A percentile compares a stretch with the other conserved stretches of the same genome.
Evolutionary conservation across 176 grass and related monocot genomes (phyloP).

Genomic region (Eremochloa ophiuroides): DNA sequence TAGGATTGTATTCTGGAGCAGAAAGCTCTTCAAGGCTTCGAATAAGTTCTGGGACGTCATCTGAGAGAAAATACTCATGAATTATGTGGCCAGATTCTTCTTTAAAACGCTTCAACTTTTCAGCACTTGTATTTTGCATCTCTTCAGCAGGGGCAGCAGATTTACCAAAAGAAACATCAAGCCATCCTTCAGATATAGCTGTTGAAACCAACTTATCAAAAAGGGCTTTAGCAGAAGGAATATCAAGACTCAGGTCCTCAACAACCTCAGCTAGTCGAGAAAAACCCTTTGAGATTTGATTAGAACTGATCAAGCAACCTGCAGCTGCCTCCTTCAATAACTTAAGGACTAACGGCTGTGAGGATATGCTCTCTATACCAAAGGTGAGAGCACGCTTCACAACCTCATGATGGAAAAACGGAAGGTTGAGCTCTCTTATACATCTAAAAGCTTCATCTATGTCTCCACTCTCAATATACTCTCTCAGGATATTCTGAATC

Average conservation of each 20-base stretch:
- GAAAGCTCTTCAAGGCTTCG: conserved; percentile 76
- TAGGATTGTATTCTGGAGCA: conserved; percentile 63
- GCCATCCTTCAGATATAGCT: conserved; percentile 67
- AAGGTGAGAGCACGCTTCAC: conserved; percentile 74
- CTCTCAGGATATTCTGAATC: conserved; percentile 62
- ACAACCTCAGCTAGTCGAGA: conserved; percentile 56
- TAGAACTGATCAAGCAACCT: conserved; percentile 72
- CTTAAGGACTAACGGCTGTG: conserved; percentile 53
- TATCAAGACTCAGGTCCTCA: conserved; percentile 77
- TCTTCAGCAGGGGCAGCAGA: conserved; percentile 29
- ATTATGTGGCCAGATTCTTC: conserved; percentile 76
- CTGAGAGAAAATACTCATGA: conserved; percentile 83
- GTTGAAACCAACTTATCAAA: conserved; percentile 57
- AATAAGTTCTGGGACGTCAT: conserved; percentile 70
- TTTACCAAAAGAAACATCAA: conserved; percentile 54
- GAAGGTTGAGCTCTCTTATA: conserved; percentile 72
- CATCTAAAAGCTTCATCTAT: conserved; percentile 70
- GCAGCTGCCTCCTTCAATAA: conserved; percentile 56
- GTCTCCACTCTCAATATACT: conserved; percentile 64
- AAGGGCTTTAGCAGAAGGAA: conserved; percentile 58
- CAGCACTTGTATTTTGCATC: conserved; percentile 20
- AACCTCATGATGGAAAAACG: conserved; percentile 89
- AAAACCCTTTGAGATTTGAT: conserved; percentile 83
- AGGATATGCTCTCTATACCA: conserved; percentile 51
- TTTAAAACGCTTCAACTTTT: conserved; percentile 64